Evolutionary conservation across 768 basidiomycete species (phyloP), one percentile per base, ranked within the genome.

Genomic region (Amanita rubescens): DNA sequence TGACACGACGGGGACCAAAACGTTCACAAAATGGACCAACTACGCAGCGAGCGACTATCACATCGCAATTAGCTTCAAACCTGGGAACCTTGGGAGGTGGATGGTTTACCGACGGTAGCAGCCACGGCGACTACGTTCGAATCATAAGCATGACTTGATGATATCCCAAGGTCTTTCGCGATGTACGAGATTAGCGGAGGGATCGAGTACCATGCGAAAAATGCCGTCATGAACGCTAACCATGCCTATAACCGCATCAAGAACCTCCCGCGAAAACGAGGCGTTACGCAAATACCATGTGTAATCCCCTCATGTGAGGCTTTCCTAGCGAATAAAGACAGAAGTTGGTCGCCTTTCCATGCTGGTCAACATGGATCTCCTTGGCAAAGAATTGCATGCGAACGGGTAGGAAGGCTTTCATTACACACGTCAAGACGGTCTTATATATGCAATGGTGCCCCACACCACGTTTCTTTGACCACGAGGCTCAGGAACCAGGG

Each of bases 1-100:
- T 82, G 5, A 77, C 72, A 48, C 74, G 75, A 11, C 80, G 68
- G 0, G 80, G 80, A 3, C 80, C 78, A 62, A 69, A 80, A 60
- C 72, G 67, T 52, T 74, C 72, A 33, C 79, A 74, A 1, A 81
- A 65, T 0, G 80, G 80, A 0, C 82, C 82, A 3, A 73, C 66
- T 15, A 72, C 19, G 5, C 77, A 19, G 10, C 81, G 76, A 27
- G 79, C 70, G 34, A 76, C 27, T 34, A 82, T 27, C 9, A 2
- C 8, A 12, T 7, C 30, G 20, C 19, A 38, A 12, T 37, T 6
- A 50, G 24, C 15, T n/a, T 39, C 15, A 14, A 5, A 12, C 4
- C 15, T 5, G 3, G 7, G 22, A 39, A 50, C 10, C n/a, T n/a
- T n/a, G n/a, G 11, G 15, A 11, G 5, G 11, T 1, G 3, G n/a